Evolutionary conservation across 805 yeast species (phyloP).

Genomic region (Phaffomyces antillensis): DNA sequence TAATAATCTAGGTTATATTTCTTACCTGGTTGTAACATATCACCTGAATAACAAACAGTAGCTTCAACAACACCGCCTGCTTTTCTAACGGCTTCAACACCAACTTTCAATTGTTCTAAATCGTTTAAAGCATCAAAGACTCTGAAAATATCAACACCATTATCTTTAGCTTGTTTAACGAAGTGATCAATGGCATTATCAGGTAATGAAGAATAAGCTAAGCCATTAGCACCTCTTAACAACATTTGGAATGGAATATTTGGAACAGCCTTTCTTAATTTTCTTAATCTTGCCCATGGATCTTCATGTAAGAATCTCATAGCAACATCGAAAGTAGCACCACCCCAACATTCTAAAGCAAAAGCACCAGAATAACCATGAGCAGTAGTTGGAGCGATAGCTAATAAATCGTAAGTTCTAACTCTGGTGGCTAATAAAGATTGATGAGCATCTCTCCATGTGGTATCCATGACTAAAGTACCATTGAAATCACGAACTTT

Average conservation of each 20-base stretch:
- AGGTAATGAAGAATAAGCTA: slow-evolving; percentile 95
- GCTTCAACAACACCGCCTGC: slow-evolving; percentile 99
- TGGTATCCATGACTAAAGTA: slow-evolving; percentile 92
- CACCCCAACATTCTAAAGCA: slow-evolving; percentile 99
- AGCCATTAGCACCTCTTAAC: slow-evolving; percentile 98
- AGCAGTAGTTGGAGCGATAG: slow-evolving; percentile 92
- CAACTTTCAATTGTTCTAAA: slow-evolving; percentile 92
- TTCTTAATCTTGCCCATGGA: slow-evolving; percentile 95
- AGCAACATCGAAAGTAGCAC: slow-evolving; percentile 98
- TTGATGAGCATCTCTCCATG: slow-evolving; percentile 99
- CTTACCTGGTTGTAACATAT: slow-evolving; percentile 93
- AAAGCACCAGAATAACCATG: slow-evolving; percentile 85
- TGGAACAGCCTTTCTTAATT: slow-evolving; percentile 84
- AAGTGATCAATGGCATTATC: slow-evolving; percentile 98
- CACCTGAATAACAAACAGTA: slow-evolving; percentile 97
- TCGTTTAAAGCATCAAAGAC: slow-evolving; percentile 97
- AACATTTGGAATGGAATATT: slow-evolving; percentile 99
- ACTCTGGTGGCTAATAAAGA: slow-evolving; percentile 95
- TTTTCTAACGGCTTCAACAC: slow-evolving; percentile 94
- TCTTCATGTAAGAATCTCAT: slow-evolving; percentile 98
- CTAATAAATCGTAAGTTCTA: slow-evolving; percentile 83
- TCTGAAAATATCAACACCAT: slow-evolving; percentile 96
- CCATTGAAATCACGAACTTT: slow-evolving; percentile 82
- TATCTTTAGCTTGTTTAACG: slow-evolving; percentile 87
- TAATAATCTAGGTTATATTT: slow-evolving; percentile 93